Evolutionary conservation across 1,284 basidiomycete species (phyloP).

Genomic region (Irpex lacteus): DNA sequence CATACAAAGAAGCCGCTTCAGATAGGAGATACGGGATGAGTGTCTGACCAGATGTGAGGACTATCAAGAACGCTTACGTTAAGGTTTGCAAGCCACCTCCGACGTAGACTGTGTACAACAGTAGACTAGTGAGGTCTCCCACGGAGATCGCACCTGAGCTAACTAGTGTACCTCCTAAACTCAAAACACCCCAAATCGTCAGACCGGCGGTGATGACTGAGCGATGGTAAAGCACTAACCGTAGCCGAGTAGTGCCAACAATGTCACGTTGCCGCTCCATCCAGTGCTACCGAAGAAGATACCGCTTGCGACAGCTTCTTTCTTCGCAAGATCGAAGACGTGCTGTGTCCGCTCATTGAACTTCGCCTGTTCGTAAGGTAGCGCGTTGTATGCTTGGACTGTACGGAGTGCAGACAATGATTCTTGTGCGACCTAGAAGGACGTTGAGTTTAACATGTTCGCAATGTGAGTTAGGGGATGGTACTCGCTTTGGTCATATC

Average conservation of each 20-base stretch:
- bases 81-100: conserved; percentile 79
- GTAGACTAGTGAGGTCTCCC: conserved; percentile 85
- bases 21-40: neutral
- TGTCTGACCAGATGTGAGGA: neutral
- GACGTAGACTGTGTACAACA: conserved; percentile 93
- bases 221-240: conserved; percentile 44
- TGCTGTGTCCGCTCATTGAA: conserved; percentile 65
- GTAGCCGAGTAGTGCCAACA: conserved; percentile 89
- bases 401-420: conserved; percentile 92
- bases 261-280: conserved; percentile 92
- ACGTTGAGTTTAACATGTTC: neutral
- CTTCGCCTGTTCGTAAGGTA: conserved; percentile 69
- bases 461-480: neutral
- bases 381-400: conserved; percentile 87
- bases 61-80: conserved; percentile 50
- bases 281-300: conserved; percentile 94
- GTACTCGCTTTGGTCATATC: conserved; percentile 83
- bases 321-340: conserved; percentile 78
- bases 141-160: conserved; percentile 86
- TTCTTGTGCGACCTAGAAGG: conserved; percentile 72
- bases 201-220: neutral
- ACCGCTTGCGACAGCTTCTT: conserved; percentile 88
- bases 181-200: neutral
- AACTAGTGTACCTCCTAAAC: conserved; percentile 83
- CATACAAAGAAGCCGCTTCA: conserved; percentile 40